Evolutionary conservation across 2,329 filamentous ascomycete genomes (phyloP), one percentile per base, ranked within the genome.

Genomic region (Acrocalymma vagum): DNA sequence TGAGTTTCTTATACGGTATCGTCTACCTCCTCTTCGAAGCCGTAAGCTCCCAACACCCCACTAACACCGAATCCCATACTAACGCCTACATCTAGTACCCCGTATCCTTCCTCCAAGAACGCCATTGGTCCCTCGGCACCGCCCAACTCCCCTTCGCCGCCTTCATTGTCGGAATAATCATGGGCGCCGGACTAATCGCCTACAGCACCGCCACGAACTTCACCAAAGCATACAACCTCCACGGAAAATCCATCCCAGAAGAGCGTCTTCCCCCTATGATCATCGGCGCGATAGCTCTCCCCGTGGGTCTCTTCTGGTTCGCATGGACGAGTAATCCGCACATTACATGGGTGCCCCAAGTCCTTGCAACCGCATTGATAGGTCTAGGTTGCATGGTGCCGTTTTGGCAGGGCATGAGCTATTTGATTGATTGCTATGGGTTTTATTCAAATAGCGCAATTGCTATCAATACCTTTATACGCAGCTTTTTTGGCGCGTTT

Each of bases 351-450:
- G 75, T 82, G 29, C 78, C 72, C 0, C 80, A 82, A 1, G 73
- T 79, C 24, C 73, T 85, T 17, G 81, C 81, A 0, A 72, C 79
- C 1, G 75, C 76, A 1, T 81, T 84, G 27, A 77, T 83, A 29
- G 89, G 89, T 5, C 86, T 91, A 32, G 88, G 88, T 9, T 84
- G 93, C 59, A 85, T 83, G 62, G 71, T 92, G 71, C 86, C 86
- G 17, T 91, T 94, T 63, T 93, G 93, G 78, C 82, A 94, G 23
- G 87, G 89, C 52, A 78, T 94, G 50, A 91, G 90, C 73, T 93
- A 92, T 65, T 79, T 93, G 8, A 86, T 93, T 45, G 88, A 93
- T 62, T 83, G 67, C 34, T 78, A 78, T 47, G 70, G 72, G 7
- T 65, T 64, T 29, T 72, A 70, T 21, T 67, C 73, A 0, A 77